Evolutionary conservation across 441 rosid species (phyloP).

Genomic region (Syzygium syzygioides): DNA sequence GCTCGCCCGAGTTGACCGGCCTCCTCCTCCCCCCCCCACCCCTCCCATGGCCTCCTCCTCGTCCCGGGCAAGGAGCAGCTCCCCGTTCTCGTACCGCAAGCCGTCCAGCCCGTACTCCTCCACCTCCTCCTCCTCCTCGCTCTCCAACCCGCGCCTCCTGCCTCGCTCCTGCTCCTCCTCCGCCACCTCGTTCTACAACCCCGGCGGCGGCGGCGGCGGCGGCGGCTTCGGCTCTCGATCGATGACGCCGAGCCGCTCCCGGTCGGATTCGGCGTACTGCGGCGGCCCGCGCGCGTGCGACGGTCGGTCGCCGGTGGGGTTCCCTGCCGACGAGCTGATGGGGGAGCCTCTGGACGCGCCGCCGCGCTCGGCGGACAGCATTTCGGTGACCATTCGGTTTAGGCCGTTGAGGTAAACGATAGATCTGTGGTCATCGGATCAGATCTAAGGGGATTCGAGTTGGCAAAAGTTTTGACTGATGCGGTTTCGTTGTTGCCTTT

Average conservation of each 20-base stretch:
- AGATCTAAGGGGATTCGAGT: constrained; percentile 39
- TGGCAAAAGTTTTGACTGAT: constrained; percentile 1
- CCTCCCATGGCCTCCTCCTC: constrained; percentile 71
- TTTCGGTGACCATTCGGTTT: constrained; percentile 97
- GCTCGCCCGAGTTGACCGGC: constrained; percentile 27
- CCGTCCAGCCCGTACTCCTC: constrained; percentile 74
- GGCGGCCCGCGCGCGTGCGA: constrained; percentile 35
- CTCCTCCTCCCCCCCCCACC: not conserved
- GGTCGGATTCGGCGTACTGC: constrained; percentile 43
- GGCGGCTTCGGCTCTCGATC: constrained; percentile 57
- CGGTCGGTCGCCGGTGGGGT: constrained; percentile 43
- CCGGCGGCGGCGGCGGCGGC: constrained; percentile 49
- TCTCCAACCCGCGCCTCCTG: constrained; percentile 41
- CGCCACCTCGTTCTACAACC: constrained; percentile 47
- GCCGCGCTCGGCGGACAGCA: constrained; percentile 74
- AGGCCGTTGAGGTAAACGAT: constrained; percentile 79
- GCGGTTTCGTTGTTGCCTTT: not conserved
- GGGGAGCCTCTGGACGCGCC: constrained; percentile 53
- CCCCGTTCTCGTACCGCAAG: constrained; percentile 75
- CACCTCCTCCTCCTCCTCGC: constrained; percentile 69
- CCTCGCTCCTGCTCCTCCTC: constrained; percentile 88
- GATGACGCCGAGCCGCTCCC: constrained; percentile 63
- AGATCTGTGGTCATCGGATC: constrained; percentile 54
- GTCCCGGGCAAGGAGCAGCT: constrained; percentile 81
- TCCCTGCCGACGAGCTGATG: constrained; percentile 58